Evolutionary conservation across 495 filamentous ascomycete genomes (phyloP).

Genomic region (Lophiotrema nucula): DNA sequence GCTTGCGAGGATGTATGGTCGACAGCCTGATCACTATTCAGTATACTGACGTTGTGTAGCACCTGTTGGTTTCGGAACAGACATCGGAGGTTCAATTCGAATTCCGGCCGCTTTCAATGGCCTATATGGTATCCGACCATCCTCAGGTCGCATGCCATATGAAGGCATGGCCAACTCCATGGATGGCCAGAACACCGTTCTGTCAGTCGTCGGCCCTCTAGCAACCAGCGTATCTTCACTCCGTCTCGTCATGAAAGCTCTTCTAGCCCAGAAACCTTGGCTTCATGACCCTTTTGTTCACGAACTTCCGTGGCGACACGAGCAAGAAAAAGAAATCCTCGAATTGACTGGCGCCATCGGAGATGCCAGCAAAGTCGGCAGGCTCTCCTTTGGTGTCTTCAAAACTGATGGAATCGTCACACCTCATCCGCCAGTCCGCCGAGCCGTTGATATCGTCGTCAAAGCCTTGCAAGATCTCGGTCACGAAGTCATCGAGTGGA

Average conservation of each 20-base stretch:
- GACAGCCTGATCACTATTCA: background rate
- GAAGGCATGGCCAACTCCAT: conserved; percentile 54
- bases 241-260: conserved; percentile 53
- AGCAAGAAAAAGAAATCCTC: conserved; percentile 49
- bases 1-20: conserved; percentile 36
- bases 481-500: conserved; percentile 60
- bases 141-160: conserved; percentile 48
- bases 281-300: conserved; percentile 60
- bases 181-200: conserved; percentile 58
- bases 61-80: conserved; percentile 44
- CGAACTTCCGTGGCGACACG: conserved; percentile 63
- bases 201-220: conserved; percentile 60
- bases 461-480: conserved; percentile 53
- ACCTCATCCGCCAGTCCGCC: conserved; percentile 54
- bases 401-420: conserved; percentile 50
- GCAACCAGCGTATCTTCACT: conserved; percentile 51
- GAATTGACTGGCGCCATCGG: conserved; percentile 42
- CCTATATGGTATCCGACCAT: conserved; percentile 48
- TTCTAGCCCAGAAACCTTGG: conserved; percentile 62
- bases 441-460: conserved; percentile 55
- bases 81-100: conserved; percentile 51
- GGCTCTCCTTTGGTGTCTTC: conserved; percentile 55
- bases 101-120: conserved; percentile 52
- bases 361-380: conserved; percentile 24
- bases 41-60: conserved; percentile 5